Conservation (phyloP, 139 green algal species). For the Chlorella ohadii region DNA sequence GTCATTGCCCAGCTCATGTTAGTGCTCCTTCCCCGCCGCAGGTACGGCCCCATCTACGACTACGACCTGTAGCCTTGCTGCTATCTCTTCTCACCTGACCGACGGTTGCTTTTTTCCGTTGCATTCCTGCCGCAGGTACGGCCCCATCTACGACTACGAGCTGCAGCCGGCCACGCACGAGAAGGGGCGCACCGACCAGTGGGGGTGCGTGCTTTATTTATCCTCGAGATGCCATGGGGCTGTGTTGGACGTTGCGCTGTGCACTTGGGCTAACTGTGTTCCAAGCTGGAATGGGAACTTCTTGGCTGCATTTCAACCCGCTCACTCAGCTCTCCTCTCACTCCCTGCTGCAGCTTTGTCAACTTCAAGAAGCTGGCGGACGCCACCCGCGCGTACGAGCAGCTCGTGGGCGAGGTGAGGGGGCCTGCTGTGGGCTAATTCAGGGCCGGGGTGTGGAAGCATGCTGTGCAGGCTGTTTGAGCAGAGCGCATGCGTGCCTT, state of each 20-base stretch:
- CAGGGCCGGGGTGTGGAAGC: too few species aligned
- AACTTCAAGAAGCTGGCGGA: constrained; percentile 27
- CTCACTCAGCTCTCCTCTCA: background rate
- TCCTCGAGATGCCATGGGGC: background rate
- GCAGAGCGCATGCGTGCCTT: background rate
- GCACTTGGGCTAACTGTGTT: too few species aligned
- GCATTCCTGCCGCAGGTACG: constrained; percentile 1
- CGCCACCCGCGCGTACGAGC: constrained; percentile 2
- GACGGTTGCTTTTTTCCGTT: too few species aligned
- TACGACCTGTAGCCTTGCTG: constrained; percentile 37
- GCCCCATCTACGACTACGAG: constrained; percentile 30
- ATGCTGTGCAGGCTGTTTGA: too few species aligned
- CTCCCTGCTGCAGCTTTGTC: constrained; percentile 22
- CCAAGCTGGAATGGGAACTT: too few species aligned
- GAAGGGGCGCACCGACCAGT: constrained; percentile 29
- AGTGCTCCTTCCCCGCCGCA: background rate
- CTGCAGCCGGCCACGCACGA: constrained; percentile 35
- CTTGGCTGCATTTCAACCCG: too few species aligned
- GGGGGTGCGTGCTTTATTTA: background rate
- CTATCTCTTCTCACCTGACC: too few species aligned
- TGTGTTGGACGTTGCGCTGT: background rate
- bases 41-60: constrained; percentile 30
- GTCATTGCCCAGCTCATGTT: too few species aligned
- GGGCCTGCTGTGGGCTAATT: background rate
- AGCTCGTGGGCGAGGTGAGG: constrained; percentile 25